phyloP scores from a whole-genome alignment of 139 green algal species.

The Yamagishiella unicocca region DNA sequence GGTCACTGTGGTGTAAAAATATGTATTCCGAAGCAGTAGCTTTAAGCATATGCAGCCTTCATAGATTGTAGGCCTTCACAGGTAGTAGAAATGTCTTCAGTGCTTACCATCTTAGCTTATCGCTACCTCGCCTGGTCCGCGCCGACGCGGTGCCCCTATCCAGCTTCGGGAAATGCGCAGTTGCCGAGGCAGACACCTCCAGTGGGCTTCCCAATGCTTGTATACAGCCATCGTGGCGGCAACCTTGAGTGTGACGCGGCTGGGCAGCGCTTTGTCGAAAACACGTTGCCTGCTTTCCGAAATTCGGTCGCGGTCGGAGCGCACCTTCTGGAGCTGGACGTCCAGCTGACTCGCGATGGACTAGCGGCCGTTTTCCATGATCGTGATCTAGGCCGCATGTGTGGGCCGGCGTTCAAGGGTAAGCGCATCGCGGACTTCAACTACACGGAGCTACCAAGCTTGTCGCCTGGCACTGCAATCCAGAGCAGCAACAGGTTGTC shows the following conservation, averaged over 20 bases:
- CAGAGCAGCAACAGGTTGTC: neutral
- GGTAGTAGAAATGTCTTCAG: conserved; percentile 1
- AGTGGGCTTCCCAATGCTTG: conserved; percentile 23
- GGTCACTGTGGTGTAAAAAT: too few species aligned
- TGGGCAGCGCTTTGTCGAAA: neutral
- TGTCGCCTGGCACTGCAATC: neutral
- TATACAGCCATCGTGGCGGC: conserved; percentile 39
- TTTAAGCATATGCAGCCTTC: too few species aligned
- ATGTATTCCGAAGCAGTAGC: too few species aligned
- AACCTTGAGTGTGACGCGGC: neutral
- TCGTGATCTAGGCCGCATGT: neutral
- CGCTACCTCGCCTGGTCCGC: conserved; percentile 2
- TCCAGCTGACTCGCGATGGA: conserved; percentile 18
- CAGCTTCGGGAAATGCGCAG: neutral
- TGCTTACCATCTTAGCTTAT: neutral
- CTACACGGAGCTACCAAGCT: neutral
- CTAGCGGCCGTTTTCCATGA: conserved; percentile 36
- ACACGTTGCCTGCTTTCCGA: conserved; percentile 29
- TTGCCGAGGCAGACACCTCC: neutral
- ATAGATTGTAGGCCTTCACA: too few species aligned
- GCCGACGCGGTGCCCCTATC: neutral
- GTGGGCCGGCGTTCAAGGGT: neutral
- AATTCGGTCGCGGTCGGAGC: neutral
- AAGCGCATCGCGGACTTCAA: conserved; percentile 1
- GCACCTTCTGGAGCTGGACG: conserved; percentile 43